phyloP scores from a whole-genome alignment of 108 stramenopile genomes.

The Cyclotella baltica region DNA sequence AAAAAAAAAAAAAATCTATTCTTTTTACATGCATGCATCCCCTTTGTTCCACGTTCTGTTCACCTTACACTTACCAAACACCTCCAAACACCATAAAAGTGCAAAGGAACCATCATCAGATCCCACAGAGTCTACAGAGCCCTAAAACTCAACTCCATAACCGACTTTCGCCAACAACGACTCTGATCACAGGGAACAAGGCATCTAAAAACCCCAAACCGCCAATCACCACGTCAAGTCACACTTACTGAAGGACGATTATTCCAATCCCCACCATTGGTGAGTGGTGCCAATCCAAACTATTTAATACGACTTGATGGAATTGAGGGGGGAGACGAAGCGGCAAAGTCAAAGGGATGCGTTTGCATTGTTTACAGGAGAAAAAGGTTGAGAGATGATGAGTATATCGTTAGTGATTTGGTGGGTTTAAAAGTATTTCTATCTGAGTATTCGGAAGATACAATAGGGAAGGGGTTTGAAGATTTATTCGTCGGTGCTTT shows the following conservation, averaged over 20 bases:
- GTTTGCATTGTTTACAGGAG: constrained; percentile 71
- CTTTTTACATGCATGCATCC: no score
- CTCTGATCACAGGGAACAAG: constrained; percentile 64
- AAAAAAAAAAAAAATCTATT: no score
- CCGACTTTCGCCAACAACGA: constrained; percentile 73
- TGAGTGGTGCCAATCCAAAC: constrained; percentile 26
- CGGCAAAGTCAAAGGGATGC: constrained; percentile 64
- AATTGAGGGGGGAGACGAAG: constrained; percentile 63
- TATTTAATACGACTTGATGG: constrained; percentile 76
- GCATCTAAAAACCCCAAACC: constrained; percentile 73
- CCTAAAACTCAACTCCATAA: constrained; percentile 67
- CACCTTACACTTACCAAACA: not conserved
- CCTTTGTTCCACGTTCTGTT: no score
- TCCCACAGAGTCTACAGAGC: constrained; percentile 86
- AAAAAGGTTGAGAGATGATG: constrained; percentile 65
- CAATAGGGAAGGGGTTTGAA: constrained; percentile 27
- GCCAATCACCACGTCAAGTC: constrained; percentile 79
- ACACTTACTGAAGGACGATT: constrained; percentile 61
- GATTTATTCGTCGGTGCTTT: constrained; percentile 72
- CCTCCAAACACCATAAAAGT: not conserved
- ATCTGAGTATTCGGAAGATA: constrained; percentile 32
- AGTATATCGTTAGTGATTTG: constrained; percentile 78
- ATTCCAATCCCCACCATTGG: constrained; percentile 45
- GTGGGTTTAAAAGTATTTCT: constrained; percentile 77
- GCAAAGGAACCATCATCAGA: constrained; percentile 67